Evolutionary conservation across 176 grass and related monocot species (phyloP).

Genomic region (Carex cristatella): DNA sequence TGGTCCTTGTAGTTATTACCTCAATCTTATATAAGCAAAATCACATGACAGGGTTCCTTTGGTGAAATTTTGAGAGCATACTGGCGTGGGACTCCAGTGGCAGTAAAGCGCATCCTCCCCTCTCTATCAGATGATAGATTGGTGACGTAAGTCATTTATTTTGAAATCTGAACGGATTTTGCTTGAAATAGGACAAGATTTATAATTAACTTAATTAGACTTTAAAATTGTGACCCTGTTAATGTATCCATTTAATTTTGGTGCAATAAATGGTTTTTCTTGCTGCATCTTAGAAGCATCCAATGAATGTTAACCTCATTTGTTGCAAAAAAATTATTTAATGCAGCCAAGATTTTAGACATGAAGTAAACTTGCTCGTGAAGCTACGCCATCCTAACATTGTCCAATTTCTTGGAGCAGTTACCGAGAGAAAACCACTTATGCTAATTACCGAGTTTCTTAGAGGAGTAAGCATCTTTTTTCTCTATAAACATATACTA

Average conservation of each 20-base stretch:
- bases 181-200: background rate
- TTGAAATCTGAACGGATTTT: conserved; percentile 1
- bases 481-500: background rate
- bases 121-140: conserved; percentile 93
- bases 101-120: conserved; percentile 98
- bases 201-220: background rate
- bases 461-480: conserved; percentile 62
- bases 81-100: conserved; percentile 98
- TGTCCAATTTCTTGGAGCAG: conserved; percentile 99
- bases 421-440: conserved; percentile 91
- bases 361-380: conserved; percentile 96
- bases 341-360: conserved; percentile 96
- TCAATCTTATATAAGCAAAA: background rate
- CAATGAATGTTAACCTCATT: background rate
- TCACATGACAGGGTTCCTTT: conserved; percentile 76
- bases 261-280: background rate
- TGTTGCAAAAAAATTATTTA: background rate
- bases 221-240: background rate
- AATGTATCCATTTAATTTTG: background rate
- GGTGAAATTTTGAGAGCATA: conserved; percentile 99
- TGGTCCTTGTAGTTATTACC: background rate
- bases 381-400: conserved; percentile 99
- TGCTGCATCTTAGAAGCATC: background rate
- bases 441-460: conserved; percentile 95
- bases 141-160: conserved; percentile 65